Evolutionary conservation across 495 filamentous ascomycete genomes (phyloP).

Genomic region (Xylaria telfairii): DNA sequence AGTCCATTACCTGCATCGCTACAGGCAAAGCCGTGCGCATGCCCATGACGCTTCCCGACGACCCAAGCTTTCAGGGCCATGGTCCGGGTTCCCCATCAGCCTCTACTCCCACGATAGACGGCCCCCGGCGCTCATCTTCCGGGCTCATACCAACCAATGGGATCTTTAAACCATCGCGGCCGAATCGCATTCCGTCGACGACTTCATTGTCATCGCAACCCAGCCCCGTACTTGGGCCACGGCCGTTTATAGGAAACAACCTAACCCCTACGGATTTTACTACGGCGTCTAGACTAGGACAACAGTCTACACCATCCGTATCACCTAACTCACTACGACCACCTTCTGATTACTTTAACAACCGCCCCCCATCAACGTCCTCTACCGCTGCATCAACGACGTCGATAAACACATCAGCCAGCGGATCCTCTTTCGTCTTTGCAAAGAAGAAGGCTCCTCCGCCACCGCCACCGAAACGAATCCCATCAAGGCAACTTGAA

Average conservation of each 20-base stretch:
- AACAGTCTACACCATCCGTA: constrained; percentile 30
- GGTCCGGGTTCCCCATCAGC: constrained; percentile 29
- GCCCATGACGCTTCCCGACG: constrained; percentile 57
- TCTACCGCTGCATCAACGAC: constrained; percentile 45
- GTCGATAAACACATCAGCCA: constrained; percentile 37
- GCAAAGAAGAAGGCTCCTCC: constrained; percentile 65
- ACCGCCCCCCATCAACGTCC: constrained; percentile 44
- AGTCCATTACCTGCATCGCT: constrained; percentile 72
- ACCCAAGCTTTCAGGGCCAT: constrained; percentile 29
- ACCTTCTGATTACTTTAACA: constrained; percentile 60
- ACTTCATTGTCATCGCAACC: constrained; percentile 38
- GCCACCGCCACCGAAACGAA: constrained; percentile 68
- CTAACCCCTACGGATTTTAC: constrained; percentile 55
- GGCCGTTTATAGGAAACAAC: constrained; percentile 37
- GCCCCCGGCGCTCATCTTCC: constrained; percentile 41
- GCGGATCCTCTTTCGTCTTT: constrained; percentile 32
- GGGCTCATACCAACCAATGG: constrained; percentile 42
- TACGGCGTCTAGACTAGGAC: constrained; percentile 49
- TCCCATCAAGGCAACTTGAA: constrained; percentile 49
- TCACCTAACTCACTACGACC: constrained; percentile 36
- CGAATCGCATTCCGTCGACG: constrained; percentile 47
- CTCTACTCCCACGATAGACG: constrained; percentile 29
- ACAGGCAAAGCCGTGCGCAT: constrained; percentile 76
- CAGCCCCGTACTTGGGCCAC: constrained; percentile 26
- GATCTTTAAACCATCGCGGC: constrained; percentile 34